A percentile compares a stretch with the other conserved stretches of the same genome.
phyloP scores from a whole-genome alignment of 345 rosid genomes.

The Luvunga scandens region DNA sequence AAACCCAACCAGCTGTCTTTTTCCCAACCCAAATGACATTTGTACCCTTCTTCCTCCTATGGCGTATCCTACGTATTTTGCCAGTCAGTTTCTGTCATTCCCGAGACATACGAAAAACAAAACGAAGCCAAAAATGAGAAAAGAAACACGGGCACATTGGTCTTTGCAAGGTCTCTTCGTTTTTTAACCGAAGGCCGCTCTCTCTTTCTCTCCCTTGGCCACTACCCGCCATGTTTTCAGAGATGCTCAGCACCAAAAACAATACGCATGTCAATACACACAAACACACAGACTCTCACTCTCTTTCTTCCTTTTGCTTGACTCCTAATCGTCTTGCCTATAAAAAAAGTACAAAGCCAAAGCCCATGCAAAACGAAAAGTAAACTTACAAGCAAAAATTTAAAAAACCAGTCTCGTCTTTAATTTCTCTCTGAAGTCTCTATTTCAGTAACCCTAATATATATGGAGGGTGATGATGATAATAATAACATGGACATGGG shows the following conservation, averaged over 20 bases:
- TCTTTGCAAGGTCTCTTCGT: conserved; percentile 15
- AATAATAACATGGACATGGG: conserved; percentile 10
- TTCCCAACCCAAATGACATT: conserved; percentile 4
- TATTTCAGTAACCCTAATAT: conserved; percentile 9
- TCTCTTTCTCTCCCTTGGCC: conserved; percentile 30
- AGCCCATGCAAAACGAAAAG: conserved; percentile 23
- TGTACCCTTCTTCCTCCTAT: conserved; percentile 33
- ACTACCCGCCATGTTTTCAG: conserved; percentile 93
- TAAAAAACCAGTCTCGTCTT: too few relatives aligned
- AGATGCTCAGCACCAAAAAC: conserved; percentile 72
- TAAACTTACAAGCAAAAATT: background rate
- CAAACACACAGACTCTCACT: background rate
- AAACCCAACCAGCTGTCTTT: conserved; percentile 41
- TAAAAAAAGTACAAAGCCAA: background rate
- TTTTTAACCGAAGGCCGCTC: conserved; percentile 2
- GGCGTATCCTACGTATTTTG: conserved; percentile 26
- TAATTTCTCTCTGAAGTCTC: background rate
- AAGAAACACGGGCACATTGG: conserved; percentile 4
- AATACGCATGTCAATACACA: conserved; percentile 78
- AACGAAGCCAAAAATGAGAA: background rate
- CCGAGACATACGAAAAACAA: conserved; percentile 35
- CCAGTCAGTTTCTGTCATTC: conserved; percentile 40
- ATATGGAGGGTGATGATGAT: conserved; percentile 22
- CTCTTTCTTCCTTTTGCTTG: conserved; percentile 9
- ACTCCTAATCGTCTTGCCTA: conserved; percentile 7